These are phyloP conservation scores for Wickerhamiella allomyrinae DNA, from an alignment of 805 yeast species.

Conservation along the genomic window DNA sequence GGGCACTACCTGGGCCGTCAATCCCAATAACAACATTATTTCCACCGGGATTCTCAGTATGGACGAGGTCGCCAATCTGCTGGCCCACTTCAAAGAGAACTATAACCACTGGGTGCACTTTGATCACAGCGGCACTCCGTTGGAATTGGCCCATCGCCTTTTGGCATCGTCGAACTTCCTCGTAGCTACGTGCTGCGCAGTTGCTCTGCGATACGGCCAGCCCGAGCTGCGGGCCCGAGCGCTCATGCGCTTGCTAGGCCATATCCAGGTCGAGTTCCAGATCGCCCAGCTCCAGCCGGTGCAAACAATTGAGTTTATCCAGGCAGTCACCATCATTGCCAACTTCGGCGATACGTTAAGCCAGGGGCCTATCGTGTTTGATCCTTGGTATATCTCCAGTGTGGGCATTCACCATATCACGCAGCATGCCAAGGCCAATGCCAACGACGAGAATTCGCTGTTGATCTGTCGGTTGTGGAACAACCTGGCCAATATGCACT, in stretches of 20 bases:
- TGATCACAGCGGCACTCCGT: constrained; percentile 39
- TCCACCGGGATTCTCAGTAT: constrained; percentile 35
- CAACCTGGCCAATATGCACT: constrained; percentile 52
- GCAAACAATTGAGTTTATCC: constrained; percentile 45
- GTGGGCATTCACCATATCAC: constrained; percentile 46
- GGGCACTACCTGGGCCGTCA: neutral
- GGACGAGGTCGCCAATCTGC: constrained; percentile 34
- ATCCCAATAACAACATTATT: constrained; percentile 28
- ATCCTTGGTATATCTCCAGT: constrained; percentile 58
- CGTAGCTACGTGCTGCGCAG: constrained; percentile 50
- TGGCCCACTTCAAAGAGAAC: constrained; percentile 46
- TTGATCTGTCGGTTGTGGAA: constrained; percentile 43
- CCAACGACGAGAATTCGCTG: constrained; percentile 26
- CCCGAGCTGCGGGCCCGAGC: constrained; percentile 28
- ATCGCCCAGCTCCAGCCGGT: constrained; percentile 31
- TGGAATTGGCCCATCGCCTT: constrained; percentile 35
- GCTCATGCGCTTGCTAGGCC: constrained; percentile 32
- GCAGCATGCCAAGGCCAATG: neutral
- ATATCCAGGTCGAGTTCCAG: constrained; percentile 38
- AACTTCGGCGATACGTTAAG: constrained; percentile 52
- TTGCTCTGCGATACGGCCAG: constrained; percentile 41
- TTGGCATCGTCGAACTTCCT: constrained; percentile 40
- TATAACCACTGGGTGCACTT: constrained; percentile 71
- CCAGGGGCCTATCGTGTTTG: constrained; percentile 38
- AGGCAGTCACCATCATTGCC: constrained; percentile 50